Evolutionary conservation across 805 yeast genomes (phyloP), one percentile per base, ranked within the genome.

Genomic region (Teunomyces atbi): DNA sequence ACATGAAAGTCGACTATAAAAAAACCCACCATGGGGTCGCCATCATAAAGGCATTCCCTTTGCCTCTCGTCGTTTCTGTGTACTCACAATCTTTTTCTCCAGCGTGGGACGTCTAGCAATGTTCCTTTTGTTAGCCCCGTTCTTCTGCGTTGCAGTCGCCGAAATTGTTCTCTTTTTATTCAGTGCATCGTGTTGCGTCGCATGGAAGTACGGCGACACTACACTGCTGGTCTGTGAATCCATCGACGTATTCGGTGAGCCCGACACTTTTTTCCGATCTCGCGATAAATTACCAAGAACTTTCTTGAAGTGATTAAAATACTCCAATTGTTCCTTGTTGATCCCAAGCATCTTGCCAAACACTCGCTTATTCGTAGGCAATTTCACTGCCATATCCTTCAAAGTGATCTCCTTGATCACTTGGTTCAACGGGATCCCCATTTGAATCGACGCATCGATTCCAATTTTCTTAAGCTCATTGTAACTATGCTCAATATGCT

Each of bases 361-460:
- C 34, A 73, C 84, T 13, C 56, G 59, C 38, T 73, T 73, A 12
- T 72, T 74, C 2, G 71, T 68, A 1, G 90, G 89, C 27, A 84
- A 65, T 42, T 64, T 68, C 15, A 60, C 51, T 0, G 87, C 81
- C 81, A 84, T 76, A 37, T 79, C 82, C 48, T 73, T 71, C 47
- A 83, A 58, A 0, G 81, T 53, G 2, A 44, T 52, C 35, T 69
- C 73, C 20, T 58, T 48, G 2, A 68, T 42, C 12, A 61, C 51
- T 29, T 55, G 59, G 15, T 45, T 41, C 5, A 58, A 50, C 16
- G 61, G 60, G 35, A 59, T 68, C 15, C 69, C 69, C 30, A 74
- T 49, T 29, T 68, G 69, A 1, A 69, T 68, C 64, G 76, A 71
- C n/a, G 70, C 60, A 28, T 68, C 64, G 28, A 68, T 64, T 42